Percentiles rank a stretch among this genome's conserved stretches.
Evolutionary conservation across 176 grass and related monocot species (phyloP).

Genomic region (Themeda triandra): DNA sequence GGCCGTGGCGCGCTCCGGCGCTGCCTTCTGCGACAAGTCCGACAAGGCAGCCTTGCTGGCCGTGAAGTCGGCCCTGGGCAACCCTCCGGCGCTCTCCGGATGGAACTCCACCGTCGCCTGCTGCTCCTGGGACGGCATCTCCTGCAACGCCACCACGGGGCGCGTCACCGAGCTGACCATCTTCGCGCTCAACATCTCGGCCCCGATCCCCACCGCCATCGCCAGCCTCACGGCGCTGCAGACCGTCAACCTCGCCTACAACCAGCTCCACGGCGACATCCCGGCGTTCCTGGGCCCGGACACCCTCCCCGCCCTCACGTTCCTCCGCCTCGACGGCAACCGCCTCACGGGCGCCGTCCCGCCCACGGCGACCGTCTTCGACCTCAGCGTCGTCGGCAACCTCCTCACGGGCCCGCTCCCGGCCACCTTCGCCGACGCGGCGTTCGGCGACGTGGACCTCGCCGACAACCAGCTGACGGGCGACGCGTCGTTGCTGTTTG

Average conservation of each 20-base stretch:
- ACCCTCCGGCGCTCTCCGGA: slow-evolving; percentile 31
- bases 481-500: slow-evolving; percentile 63
- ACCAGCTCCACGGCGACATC: slow-evolving; percentile 37
- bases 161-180: slow-evolving; percentile 35
- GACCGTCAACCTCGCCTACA: slow-evolving; percentile 46
- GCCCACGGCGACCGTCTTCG: slow-evolving; percentile 20
- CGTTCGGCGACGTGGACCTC: slow-evolving; percentile 37
- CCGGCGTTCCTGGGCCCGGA: slow-evolving; percentile 36
- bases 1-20: background rate
- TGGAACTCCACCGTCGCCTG: slow-evolving; percentile 44
- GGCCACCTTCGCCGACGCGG: slow-evolving; percentile 19
- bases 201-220: slow-evolving; percentile 33
- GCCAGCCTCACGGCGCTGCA: slow-evolving; percentile 45
- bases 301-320: slow-evolving; percentile 32
- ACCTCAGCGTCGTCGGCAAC: slow-evolving; percentile 45
- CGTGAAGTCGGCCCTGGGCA: slow-evolving; percentile 38
- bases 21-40: slow-evolving; percentile 34
- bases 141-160: slow-evolving; percentile 42
- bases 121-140: slow-evolving; percentile 47
- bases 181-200: slow-evolving; percentile 44
- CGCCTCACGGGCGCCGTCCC: slow-evolving; percentile 40
- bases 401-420: slow-evolving; percentile 40
- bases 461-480: slow-evolving; percentile 43
- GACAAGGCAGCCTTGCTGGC: slow-evolving; percentile 36
- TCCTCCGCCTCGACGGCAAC: slow-evolving; percentile 61